Percentiles rank a stretch among this genome's conserved stretches.
Evolutionary conservation across 2,329 filamentous ascomycete genomes (phyloP).

Genomic region (Pseudogymnoascus sp.): DNA sequence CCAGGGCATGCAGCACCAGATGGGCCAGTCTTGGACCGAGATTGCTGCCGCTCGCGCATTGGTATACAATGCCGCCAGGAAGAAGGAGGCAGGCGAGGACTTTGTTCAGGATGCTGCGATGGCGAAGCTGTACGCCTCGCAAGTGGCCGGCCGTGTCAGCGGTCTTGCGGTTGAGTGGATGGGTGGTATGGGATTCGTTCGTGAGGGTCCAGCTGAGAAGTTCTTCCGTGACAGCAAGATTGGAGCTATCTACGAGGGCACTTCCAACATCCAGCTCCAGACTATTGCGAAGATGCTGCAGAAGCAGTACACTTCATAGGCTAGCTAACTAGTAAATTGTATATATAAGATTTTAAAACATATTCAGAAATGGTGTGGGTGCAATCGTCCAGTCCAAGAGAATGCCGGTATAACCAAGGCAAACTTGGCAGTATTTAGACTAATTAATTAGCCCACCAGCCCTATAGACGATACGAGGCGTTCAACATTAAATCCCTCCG

Average conservation of each 20-base stretch:
- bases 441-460: background rate
- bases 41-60: conserved; percentile 85
- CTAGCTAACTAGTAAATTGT: background rate
- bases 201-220: conserved; percentile 95
- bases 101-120: conserved; percentile 96
- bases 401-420: background rate
- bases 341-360: background rate
- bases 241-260: conserved; percentile 93
- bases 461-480: background rate
- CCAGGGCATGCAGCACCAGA: conserved; percentile 98
- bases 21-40: conserved; percentile 91
- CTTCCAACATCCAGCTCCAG: conserved; percentile 66
- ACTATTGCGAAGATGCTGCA: conserved; percentile 66
- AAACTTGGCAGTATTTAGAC: background rate
- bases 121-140: conserved; percentile 92
- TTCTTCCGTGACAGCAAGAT: conserved; percentile 98
- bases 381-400: background rate
- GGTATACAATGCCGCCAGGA: conserved; percentile 91
- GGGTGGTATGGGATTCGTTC: conserved; percentile 98
- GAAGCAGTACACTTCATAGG: conserved; percentile 56
- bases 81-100: conserved; percentile 95
- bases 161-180: conserved; percentile 94
- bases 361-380: background rate
- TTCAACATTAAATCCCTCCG: conserved; percentile 3
- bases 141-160: conserved; percentile 82